These are phyloP conservation scores for Penicillium glabrum DNA, from an alignment of 2,329 filamentous ascomycete genomes.

Conservation along the genomic window DNA sequence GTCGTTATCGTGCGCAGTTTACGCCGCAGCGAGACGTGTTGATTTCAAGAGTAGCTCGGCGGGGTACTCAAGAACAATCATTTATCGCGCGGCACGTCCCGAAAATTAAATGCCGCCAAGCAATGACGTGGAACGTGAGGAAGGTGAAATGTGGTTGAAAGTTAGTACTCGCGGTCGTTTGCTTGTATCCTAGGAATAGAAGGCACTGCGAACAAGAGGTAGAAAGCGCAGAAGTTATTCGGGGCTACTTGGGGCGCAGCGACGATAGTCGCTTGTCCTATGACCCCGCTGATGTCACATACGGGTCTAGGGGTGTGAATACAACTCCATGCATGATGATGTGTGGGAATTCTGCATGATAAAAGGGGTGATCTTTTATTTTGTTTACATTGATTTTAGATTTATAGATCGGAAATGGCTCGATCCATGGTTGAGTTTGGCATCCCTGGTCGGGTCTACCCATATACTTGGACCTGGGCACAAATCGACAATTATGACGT, in stretches of 20 bases:
- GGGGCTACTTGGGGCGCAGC: neutral
- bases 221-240: neutral
- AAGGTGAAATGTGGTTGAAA: neutral
- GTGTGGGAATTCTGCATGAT: neutral
- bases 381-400: neutral
- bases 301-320: neutral
- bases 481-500: constrained; percentile 6
- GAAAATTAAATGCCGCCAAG: neutral
- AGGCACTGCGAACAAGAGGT: neutral
- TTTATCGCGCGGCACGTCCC: neutral
- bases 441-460: neutral
- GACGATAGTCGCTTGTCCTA: neutral
- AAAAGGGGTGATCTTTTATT: neutral
- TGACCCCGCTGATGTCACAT: constrained; percentile 35
- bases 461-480: neutral
- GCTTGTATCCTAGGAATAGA: neutral
- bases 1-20: neutral
- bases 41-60: neutral
- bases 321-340: neutral
- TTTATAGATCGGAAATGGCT: neutral
- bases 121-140: neutral
- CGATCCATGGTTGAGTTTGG: constrained; percentile 4
- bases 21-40: neutral
- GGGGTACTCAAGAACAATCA: neutral
- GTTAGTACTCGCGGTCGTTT: neutral